These are phyloP conservation scores for Xylaria bambusicola DNA, from an alignment of 495 filamentous ascomycete genomes.

Conservation along the genomic window DNA sequence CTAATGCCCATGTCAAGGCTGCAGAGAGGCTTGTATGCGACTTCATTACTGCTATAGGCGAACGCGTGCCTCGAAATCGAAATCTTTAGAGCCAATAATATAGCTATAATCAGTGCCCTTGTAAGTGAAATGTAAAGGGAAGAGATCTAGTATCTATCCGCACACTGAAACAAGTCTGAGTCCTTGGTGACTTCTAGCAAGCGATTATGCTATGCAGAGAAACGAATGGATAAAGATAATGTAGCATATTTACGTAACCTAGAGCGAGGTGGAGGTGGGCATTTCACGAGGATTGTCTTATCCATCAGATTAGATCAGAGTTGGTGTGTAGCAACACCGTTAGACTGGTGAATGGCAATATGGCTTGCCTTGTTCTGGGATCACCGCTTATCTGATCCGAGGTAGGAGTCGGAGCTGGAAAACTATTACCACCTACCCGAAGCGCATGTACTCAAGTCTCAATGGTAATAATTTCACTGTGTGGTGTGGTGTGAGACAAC, in stretches of 20 bases:
- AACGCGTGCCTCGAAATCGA: background rate
- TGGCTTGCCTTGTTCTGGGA: background rate
- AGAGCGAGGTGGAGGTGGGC: background rate
- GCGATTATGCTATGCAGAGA: background rate
- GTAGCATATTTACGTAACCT: background rate
- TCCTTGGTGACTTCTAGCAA: background rate
- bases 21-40: conserved; percentile 20
- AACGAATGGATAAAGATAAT: background rate
- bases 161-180: background rate
- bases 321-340: background rate
- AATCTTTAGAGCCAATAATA: background rate
- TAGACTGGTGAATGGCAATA: conserved; percentile 5
- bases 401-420: too few relatives aligned
- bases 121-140: background rate
- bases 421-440: too few relatives aligned
- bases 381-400: conserved; percentile 13
- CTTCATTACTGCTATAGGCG: background rate
- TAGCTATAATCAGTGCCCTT: background rate
- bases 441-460: too few relatives aligned
- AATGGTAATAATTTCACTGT: background rate
- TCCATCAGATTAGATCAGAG: conserved; percentile 21
- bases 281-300: conserved; percentile 10
- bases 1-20: conserved; percentile 35
- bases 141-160: background rate
- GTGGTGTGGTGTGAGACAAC: conserved; percentile 1